Evolutionary conservation across 306 rosid genomes (phyloP), one percentile per base, ranked within the genome.

Genomic region (Carpinus fangiana): DNA sequence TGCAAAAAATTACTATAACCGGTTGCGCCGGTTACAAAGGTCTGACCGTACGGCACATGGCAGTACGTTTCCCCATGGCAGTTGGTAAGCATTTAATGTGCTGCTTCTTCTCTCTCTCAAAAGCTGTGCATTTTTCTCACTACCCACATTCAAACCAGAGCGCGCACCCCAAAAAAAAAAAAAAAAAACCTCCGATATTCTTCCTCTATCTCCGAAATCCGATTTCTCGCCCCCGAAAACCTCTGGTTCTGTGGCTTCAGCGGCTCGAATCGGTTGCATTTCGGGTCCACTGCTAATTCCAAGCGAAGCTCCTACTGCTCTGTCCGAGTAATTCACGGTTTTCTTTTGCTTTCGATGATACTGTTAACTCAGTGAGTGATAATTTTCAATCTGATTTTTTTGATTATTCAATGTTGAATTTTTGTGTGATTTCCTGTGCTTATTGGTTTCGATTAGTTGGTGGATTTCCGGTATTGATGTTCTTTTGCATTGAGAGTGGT

Each of bases 41-140:
- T 3, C 18, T 76, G 87, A 75, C 82, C 81, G 88, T 90, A 88
- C 89, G 84, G 85, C 74, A 74, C 81, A 82, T 84, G 86, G 84
- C 86, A 80, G 87, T 91, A 80, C 80, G 90, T 86, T 89, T 76
- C 82, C 73, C 86, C 73, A 56, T 87, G 86, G 92, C 90, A 86
- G 94, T 88, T 90, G 90, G 94, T 80, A 84, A 55, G 90, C 92
- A 90, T 84, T 88, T 86, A 90, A 91, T 79, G 85, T 79, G 26
- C 73, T 72, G 50, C 73, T 62, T 70, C 50, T 61, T 72, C 70
- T 36, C 70, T 5, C 48, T 36, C 71, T 66, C 13, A 70, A 51
- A 53, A 41, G 51, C 77, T 76, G 55, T 62, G 75, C 75, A 65
- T 45, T 64, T 75, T 61, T 17, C 3, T 38, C 72, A 41, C 7